Evolutionary conservation across 306 rosid species (phyloP).

Genomic region (Albizia julibrissin): DNA sequence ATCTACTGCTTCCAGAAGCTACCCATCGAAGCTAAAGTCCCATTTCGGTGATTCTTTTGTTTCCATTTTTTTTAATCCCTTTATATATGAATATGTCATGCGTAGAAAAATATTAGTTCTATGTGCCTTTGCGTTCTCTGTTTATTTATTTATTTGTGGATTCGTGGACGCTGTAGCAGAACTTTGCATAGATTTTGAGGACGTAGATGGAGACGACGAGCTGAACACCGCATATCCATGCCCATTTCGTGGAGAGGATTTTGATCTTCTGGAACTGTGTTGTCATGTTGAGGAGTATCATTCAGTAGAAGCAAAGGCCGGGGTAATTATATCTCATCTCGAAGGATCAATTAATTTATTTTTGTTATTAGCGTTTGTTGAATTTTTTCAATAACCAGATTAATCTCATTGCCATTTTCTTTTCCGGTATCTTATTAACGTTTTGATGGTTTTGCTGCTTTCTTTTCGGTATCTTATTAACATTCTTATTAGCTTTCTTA

Average conservation of each 20-base stretch:
- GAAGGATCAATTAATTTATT: not conserved
- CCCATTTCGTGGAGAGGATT: constrained; percentile 66
- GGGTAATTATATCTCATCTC: constrained; percentile 46
- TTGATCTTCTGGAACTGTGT: constrained; percentile 64
- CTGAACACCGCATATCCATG: constrained; percentile 54
- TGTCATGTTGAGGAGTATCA: constrained; percentile 73
- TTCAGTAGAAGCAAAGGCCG: constrained; percentile 51
- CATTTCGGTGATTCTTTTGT: constrained; percentile 51
- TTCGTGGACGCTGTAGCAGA: constrained; percentile 41
- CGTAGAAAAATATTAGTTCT: not conserved
- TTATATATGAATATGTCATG: not conserved
- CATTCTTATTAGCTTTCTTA: too few species aligned
- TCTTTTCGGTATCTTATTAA: not conserved
- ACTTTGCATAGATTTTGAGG: constrained; percentile 63
- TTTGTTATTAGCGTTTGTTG: not conserved
- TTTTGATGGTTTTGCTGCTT: not conserved
- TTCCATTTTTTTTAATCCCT: not conserved
- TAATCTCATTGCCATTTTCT: not conserved
- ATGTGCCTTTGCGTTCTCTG: not conserved
- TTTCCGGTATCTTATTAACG: not conserved
- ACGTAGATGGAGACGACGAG: constrained; percentile 58
- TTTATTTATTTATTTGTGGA: not conserved
- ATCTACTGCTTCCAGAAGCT: constrained; percentile 48
- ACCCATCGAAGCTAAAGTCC: constrained; percentile 49
- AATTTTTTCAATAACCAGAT: not conserved